phyloP scores from a whole-genome alignment of 306 rosid genomes.

The Prunus salicina region DNA sequence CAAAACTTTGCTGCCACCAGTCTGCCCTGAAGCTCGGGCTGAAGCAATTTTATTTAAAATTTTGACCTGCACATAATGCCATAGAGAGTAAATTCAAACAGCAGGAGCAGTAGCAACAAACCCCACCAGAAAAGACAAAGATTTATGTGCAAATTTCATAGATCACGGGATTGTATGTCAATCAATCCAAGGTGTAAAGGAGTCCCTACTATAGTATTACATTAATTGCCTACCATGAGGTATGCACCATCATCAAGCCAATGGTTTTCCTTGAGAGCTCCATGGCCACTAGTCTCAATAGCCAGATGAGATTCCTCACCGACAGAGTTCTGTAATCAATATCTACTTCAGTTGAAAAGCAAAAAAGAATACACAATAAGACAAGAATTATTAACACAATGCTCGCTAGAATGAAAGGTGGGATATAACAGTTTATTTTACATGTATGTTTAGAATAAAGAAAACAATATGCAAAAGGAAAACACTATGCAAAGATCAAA shows the following conservation, averaged over 20 bases:
- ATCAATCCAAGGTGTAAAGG: neutral
- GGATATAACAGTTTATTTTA: neutral
- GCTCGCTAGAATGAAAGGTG: neutral
- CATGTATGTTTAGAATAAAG: neutral
- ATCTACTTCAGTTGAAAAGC: constrained; percentile 24
- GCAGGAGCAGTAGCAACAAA: neutral
- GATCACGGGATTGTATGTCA: neutral
- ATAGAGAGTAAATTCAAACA: neutral
- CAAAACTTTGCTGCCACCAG: constrained; percentile 82
- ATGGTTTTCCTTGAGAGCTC: constrained; percentile 96
- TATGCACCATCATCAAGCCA: constrained; percentile 99
- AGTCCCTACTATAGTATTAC: neutral
- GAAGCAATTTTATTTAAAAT: constrained; percentile 89
- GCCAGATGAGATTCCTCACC: constrained; percentile 96
- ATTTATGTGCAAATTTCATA: neutral
- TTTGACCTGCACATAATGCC: constrained; percentile 63
- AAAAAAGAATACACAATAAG: neutral
- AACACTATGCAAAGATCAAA: neutral
- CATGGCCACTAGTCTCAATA: constrained; percentile 98
- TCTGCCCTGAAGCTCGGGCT: constrained; percentile 71
- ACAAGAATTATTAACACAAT: neutral
- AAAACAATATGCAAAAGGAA: neutral
- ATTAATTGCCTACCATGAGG: constrained; percentile 67
- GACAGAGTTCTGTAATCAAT: constrained; percentile 62
- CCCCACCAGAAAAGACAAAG: neutral